Base-by-base conservation (phyloP, 495 filamentous ascomycete species). In the Talaromyces stipitatus region DNA sequence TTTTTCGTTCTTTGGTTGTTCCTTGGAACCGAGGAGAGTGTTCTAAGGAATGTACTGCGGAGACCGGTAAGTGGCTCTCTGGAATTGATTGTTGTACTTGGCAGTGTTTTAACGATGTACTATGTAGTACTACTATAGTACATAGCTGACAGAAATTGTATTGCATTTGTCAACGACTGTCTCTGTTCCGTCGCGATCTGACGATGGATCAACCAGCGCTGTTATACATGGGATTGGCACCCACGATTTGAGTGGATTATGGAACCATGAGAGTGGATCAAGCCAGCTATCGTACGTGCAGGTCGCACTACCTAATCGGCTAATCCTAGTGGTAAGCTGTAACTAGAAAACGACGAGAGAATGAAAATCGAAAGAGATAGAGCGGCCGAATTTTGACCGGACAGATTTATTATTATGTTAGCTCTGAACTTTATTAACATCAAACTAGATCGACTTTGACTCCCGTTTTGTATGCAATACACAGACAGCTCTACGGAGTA, bases 221-320 rank as follows among this genome's bases (percentile, higher is more conserved):
- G 20, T 18, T 26, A 48, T 26, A 7, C 45, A n/a, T 26, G 45
- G 45, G 45, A 48, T 48, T 48, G 45, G 24, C 20, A 48, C 45
- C 45, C 45, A 48, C 45, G 45, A 48, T 48, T 48, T 26, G 45
- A 48, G 45, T 48, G 45, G 45, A 48, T 26, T 48, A 20, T 48
- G 45, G 45, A 48, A 23, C 45, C 45, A 9, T 48, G 18, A 48
- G 20, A 9, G 22, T 48, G 45, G 45, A 48, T 48, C 45, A 24
- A 48, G 24, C 45, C 45, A 48, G 2, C 20, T 48, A 48, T 12
- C 45, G 45, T 48, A 48, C 45, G 45, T 41, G 36, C 33, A 36
- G 33, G 33, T 41, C 16, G 36, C n/a, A 18, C 36, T 41, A 41
- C 6, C 4, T 18, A 41, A 16, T 18, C 28, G 36, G 8, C 36